Percentiles rank a stretch among this genome's conserved stretches.
These are phyloP conservation scores for Ceratobasidium sp. DNA, from an alignment of 1,284 basidiomycete genomes.

Conservation along the genomic window DNA sequence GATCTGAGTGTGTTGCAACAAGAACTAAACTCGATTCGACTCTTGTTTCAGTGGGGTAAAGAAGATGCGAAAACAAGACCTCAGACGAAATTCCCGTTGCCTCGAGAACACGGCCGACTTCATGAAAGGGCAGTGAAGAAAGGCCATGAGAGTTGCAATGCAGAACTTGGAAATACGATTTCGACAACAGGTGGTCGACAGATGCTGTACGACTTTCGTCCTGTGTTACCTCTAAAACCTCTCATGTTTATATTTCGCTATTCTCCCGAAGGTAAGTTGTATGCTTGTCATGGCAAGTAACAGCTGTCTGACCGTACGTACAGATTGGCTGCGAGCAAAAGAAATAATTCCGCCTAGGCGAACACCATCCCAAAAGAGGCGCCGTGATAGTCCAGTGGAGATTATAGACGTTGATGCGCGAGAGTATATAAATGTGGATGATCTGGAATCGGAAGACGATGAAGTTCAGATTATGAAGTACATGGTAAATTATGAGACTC, in stretches of 20 bases:
- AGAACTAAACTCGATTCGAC: constrained; percentile 13
- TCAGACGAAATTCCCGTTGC: neutral
- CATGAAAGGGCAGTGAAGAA: constrained; percentile 21
- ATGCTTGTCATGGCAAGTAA: too few relatives aligned
- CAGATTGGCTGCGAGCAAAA: constrained; percentile 6
- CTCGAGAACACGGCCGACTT: neutral
- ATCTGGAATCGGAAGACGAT: neutral
- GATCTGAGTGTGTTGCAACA: neutral
- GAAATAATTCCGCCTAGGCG: neutral
- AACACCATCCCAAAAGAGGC: neutral
- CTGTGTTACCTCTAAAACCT: neutral
- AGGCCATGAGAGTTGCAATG: neutral
- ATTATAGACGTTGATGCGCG: constrained; percentile 1
- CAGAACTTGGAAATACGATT: constrained; percentile 4
- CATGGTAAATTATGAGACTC: too few relatives aligned
- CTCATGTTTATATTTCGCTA: constrained; percentile 20
- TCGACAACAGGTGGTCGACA: neutral
- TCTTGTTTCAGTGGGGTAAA: neutral
- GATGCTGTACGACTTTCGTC: neutral
- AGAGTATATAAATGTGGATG: neutral
- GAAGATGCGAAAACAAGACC: too few relatives aligned
- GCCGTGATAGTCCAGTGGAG: neutral
- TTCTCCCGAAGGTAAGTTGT: constrained; percentile 14
- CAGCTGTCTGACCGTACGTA: neutral
- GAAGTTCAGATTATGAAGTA: too few relatives aligned